A percentile compares a stretch with the other conserved stretches of the same genome.
Evolutionary conservation across 305 asterid genomes (phyloP).

Genomic region (Solanum hybrid): DNA sequence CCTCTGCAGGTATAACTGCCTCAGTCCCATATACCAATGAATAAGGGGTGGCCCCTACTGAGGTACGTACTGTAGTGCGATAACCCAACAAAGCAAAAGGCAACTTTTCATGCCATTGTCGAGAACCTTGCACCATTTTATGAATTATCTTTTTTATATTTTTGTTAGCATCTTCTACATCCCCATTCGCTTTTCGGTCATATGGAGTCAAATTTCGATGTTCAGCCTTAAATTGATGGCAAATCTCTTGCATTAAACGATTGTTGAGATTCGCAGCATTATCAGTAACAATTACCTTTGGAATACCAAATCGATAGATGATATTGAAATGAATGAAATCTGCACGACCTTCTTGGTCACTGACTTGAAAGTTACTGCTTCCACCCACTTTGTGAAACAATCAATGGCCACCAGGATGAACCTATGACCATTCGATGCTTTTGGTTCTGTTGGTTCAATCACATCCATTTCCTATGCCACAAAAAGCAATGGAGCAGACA

Average conservation of each 20-base stretch:
- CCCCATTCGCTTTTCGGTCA: not conserved
- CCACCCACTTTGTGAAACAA: not conserved
- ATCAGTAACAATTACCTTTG: not conserved
- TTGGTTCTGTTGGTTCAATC: not conserved
- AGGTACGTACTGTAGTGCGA: not conserved
- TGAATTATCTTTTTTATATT: not conserved
- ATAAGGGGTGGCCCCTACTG: not conserved
- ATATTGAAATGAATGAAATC: not conserved
- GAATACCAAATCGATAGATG: not conserved
- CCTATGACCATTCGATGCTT: not conserved
- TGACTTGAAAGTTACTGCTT: not conserved
- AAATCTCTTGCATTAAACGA: not conserved
- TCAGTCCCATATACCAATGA: not conserved
- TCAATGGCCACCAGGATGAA: not conserved
- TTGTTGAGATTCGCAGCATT: not conserved
- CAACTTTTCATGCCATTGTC: not conserved
- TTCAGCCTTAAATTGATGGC: not conserved
- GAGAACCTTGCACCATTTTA: not conserved
- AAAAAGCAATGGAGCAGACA: not conserved
- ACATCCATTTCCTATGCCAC: not conserved
- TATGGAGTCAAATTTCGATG: not conserved
- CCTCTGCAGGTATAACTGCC: not conserved
- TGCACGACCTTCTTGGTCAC: not conserved
- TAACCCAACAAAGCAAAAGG: not conserved
- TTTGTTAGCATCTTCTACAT: not conserved